Evolutionary conservation across 2,329 filamentous ascomycete species (phyloP).

Genomic region (Calonectria hongkongensis): DNA sequence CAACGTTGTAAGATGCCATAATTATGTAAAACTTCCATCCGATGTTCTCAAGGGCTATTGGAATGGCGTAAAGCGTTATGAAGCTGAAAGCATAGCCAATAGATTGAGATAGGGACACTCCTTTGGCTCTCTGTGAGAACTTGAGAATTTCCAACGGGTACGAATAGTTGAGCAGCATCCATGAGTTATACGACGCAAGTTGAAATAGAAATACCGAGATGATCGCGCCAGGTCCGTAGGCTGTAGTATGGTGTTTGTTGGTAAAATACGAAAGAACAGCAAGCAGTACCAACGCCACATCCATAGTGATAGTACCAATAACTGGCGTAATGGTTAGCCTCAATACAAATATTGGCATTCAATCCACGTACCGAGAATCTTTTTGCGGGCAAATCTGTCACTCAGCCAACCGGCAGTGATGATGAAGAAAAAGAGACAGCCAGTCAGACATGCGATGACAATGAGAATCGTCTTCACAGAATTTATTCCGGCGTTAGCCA

Average conservation of each 20-base stretch:
- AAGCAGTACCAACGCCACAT: not conserved
- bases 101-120: not conserved
- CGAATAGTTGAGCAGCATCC: slow-evolving; percentile 1
- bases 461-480: not conserved
- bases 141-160: not conserved
- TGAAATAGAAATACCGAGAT: not conserved
- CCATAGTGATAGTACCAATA: not conserved
- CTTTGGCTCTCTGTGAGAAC: not conserved
- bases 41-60: not conserved
- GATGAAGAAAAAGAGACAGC: not conserved
- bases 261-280: not conserved
- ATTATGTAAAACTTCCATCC: slow-evolving; percentile 1
- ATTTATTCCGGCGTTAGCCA: not conserved
- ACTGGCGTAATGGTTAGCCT: not conserved
- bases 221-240: not conserved
- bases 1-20: not conserved
- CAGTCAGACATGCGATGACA: not conserved
- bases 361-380: not conserved
- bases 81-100: not conserved
- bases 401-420: not conserved
- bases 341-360: not conserved
- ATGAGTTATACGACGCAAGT: not conserved
- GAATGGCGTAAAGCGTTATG: not conserved
- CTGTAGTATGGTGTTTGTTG: not conserved
- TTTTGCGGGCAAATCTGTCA: slow-evolving; percentile 1